Percentiles rank a stretch among this genome's conserved stretches.
Evolutionary conservation across 2,329 filamentous ascomycete species (phyloP).

Genomic region (Akanthomyces uredinophilus): DNA sequence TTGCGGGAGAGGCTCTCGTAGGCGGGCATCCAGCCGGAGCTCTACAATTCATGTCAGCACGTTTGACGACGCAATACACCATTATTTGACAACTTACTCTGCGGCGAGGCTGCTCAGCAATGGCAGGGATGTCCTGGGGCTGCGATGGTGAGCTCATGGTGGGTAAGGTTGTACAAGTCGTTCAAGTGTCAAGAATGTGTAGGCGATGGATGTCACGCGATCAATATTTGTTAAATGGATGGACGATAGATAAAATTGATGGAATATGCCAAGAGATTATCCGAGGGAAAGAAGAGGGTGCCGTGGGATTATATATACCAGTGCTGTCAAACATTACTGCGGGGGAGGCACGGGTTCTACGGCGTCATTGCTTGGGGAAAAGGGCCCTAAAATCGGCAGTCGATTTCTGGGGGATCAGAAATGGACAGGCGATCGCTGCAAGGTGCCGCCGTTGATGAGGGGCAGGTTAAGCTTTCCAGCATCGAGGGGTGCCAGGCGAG

Average conservation of each 20-base stretch:
- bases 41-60: slow-evolving; percentile 25
- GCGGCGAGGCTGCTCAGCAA: background rate
- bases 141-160: slow-evolving; percentile 4
- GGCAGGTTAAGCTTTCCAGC: background rate
- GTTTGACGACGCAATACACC: too few relatives aligned
- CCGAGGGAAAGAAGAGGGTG: background rate
- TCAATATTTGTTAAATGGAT: background rate
- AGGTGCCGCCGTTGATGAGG: background rate
- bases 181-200: background rate
- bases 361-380: background rate
- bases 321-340: background rate
- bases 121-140: slow-evolving; percentile 3
- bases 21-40: slow-evolving; percentile 40
- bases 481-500: too few relatives aligned
- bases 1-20: slow-evolving; percentile 51
- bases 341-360: slow-evolving; percentile 5
- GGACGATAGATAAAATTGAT: background rate
- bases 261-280: background rate
- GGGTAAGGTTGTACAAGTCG: background rate
- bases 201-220: background rate
- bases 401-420: background rate
- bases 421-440: background rate
- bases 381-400: background rate
- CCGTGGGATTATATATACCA: background rate
- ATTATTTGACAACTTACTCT: background rate